A percentile compares a stretch with the other conserved stretches of the same genome.
phyloP scores from a whole-genome alignment of 2,329 filamentous ascomycete species.

The Aureobasidium namibiae region DNA sequence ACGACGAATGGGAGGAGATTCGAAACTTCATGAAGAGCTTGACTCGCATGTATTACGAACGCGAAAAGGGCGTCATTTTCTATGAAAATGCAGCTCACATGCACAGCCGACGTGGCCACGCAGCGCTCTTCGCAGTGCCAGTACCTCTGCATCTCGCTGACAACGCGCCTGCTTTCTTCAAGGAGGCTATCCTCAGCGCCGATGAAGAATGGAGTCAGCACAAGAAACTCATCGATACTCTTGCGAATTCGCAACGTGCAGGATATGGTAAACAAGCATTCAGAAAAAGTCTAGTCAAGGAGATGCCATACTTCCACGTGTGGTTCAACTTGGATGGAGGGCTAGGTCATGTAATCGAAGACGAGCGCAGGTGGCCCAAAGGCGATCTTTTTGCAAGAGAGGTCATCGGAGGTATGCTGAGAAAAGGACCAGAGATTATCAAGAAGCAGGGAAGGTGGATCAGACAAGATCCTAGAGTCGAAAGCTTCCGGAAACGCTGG shows the following conservation, averaged over 20 bases:
- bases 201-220: constrained; percentile 97
- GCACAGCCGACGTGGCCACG: constrained; percentile 63
- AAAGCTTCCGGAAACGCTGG: constrained; percentile 78
- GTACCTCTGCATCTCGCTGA: constrained; percentile 88
- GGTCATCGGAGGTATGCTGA: constrained; percentile 85
- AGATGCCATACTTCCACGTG: constrained; percentile 97
- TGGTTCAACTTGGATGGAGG: constrained; percentile 94
- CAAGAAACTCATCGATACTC: constrained; percentile 85
- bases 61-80: constrained; percentile 86
- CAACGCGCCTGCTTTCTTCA: constrained; percentile 88
- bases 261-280: constrained; percentile 77
- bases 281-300: constrained; percentile 72
- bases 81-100: constrained; percentile 93
- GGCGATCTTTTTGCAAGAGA: constrained; percentile 91
- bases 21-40: constrained; percentile 98
- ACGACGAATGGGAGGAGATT: constrained; percentile 98
- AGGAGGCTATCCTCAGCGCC: constrained; percentile 77
- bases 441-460: constrained; percentile 87
- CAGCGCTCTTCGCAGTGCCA: constrained; percentile 76
- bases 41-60: constrained; percentile 87
- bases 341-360: constrained; percentile 85
- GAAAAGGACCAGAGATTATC: constrained; percentile 69
- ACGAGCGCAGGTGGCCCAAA: constrained; percentile 73
- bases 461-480: constrained; percentile 58
- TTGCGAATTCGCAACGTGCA: constrained; percentile 48